A percentile compares a stretch with the other conserved stretches of the same genome.
phyloP scores from a whole-genome alignment of 202 grass and related monocot genomes.

The Carex sylvatica region DNA sequence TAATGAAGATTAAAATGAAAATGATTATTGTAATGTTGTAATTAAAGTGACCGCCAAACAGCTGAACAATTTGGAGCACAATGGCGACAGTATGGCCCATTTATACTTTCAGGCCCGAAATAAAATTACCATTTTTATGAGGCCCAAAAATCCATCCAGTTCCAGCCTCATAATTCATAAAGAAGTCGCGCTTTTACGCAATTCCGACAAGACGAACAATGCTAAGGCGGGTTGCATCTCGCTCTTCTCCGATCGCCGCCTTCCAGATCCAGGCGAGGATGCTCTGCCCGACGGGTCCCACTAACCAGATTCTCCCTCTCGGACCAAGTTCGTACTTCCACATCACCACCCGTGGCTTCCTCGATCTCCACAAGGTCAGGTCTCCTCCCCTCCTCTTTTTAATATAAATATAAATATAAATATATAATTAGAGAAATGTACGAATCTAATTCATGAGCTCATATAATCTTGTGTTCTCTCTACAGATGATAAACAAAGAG shows the following conservation, averaged over 20 bases:
- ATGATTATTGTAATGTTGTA: too few species aligned
- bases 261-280: constrained; percentile 11
- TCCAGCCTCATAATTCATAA: background rate
- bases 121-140: background rate
- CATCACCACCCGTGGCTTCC: constrained; percentile 40
- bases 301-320: background rate
- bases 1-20: too few species aligned
- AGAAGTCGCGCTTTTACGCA: background rate
- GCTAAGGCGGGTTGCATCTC: constrained; percentile 15
- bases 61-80: too few species aligned
- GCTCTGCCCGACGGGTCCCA: background rate
- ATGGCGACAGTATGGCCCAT: too few species aligned
- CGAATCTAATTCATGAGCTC: background rate
- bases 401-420: too few species aligned
- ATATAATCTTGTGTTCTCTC: background rate
- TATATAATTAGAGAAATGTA: background rate
- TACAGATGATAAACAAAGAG: constrained; percentile 46
- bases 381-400: constrained; percentile 1
- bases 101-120: background rate
- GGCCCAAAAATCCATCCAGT: background rate
- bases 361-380: constrained; percentile 42
- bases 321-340: background rate
- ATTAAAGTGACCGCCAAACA: too few species aligned
- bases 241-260: constrained; percentile 12
- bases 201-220: background rate